Percentiles rank a stretch among this genome's conserved stretches.
phyloP scores from a whole-genome alignment of 768 basidiomycete genomes.

The Lactifluus rugatus region DNA sequence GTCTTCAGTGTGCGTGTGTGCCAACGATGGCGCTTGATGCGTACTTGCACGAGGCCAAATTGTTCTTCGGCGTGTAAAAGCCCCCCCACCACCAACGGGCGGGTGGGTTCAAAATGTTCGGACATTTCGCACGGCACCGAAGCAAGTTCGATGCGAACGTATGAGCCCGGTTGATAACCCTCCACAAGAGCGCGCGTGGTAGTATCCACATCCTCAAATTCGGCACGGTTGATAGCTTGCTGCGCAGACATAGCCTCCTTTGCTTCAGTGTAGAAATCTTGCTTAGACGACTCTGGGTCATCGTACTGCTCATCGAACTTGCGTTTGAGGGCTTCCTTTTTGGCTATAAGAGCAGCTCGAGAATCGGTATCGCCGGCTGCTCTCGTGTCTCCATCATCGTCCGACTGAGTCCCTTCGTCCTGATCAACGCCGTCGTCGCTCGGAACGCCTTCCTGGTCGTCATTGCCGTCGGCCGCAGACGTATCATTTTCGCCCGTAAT shows the following conservation, averaged over 20 bases:
- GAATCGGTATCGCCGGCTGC: conserved; percentile 26
- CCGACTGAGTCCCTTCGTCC: conserved; percentile 30
- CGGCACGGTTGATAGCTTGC: conserved; percentile 69
- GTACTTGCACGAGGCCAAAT: conserved; percentile 89
- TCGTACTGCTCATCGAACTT: conserved; percentile 98
- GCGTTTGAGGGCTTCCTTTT: conserved; percentile 85
- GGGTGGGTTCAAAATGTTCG: conserved; percentile 84
- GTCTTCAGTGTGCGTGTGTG: conserved; percentile 85
- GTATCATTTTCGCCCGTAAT: conserved; percentile 63
- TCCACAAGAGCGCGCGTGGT: conserved; percentile 78
- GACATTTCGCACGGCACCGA: conserved; percentile 87
- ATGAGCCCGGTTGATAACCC: conserved; percentile 82
- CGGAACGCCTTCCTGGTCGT: conserved; percentile 25
- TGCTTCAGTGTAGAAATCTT: conserved; percentile 84
- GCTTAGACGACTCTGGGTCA: conserved; percentile 66
- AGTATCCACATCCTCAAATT: conserved; percentile 71
- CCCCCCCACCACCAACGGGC: conserved; percentile 89
- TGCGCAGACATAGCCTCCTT: conserved; percentile 89
- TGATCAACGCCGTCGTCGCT: conserved; percentile 35
- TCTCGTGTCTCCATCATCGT: conserved; percentile 20
- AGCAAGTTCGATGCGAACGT: conserved; percentile 83
- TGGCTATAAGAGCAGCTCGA: conserved; percentile 55
- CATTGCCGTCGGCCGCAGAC: conserved; percentile 4
- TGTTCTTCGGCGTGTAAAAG: conserved; percentile 82
- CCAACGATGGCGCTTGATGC: conserved; percentile 96